phyloP scores from a whole-genome alignment of 2,329 filamentous ascomycete genomes.

The Catunica adiposa region DNA sequence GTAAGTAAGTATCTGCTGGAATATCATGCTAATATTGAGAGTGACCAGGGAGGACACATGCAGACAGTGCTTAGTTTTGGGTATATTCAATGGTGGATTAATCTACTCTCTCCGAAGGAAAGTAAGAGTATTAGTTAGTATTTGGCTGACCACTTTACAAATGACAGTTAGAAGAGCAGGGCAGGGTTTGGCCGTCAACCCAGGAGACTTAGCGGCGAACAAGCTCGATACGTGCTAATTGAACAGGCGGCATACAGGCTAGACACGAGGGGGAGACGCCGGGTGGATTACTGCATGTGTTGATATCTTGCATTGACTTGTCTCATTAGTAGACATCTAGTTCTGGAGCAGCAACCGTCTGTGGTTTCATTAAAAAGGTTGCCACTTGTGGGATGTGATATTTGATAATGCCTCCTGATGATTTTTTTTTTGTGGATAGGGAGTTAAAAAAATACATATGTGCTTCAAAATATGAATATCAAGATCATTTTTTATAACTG shows the following conservation, averaged over 20 bases:
- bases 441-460: neutral
- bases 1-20: neutral
- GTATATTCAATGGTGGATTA: too few species aligned
- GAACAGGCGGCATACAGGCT: neutral
- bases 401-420: neutral
- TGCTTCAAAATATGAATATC: too few species aligned
- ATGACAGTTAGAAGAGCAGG: neutral
- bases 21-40: neutral
- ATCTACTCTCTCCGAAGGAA: too few species aligned
- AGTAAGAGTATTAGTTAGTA: too few species aligned
- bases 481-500: too few species aligned
- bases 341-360: neutral
- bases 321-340: neutral
- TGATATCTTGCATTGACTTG: slow-evolving; percentile 3
- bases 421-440: neutral
- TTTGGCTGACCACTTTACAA: too few species aligned
- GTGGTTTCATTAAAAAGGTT: neutral
- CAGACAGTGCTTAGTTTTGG: too few species aligned
- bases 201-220: neutral
- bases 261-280: neutral
- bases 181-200: neutral
- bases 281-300: slow-evolving; percentile 2
- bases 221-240: neutral
- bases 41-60: too few species aligned
- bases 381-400: neutral